phyloP scores from a whole-genome alignment of 169 alveolate genomes.

The Eimeria nieschulzi region DNA sequence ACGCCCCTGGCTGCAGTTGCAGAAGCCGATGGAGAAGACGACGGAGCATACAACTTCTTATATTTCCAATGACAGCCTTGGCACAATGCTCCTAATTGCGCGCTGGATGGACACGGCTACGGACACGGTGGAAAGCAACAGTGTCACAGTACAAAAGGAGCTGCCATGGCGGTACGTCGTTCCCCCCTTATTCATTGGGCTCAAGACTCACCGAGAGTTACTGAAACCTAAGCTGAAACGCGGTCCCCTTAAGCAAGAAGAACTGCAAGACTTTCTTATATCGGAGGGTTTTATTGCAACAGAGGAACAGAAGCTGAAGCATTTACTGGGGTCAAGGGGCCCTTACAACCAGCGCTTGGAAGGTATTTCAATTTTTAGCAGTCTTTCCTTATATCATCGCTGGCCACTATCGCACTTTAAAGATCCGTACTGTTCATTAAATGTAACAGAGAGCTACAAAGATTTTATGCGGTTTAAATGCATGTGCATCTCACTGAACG shows the following conservation, averaged over 20 bases:
- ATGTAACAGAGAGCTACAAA: too few species aligned
- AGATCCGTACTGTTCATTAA: too few species aligned
- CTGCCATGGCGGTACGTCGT: constrained; percentile 40
- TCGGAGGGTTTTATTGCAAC: constrained; percentile 38
- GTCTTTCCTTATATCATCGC: too few species aligned
- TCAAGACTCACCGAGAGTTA: constrained; percentile 24
- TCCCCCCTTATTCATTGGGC: constrained; percentile 46
- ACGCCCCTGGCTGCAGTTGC: constrained; percentile 9
- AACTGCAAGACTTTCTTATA: constrained; percentile 9
- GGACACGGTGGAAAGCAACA: constrained; percentile 49
- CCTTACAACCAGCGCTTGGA: not conserved
- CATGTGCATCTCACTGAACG: too few species aligned
- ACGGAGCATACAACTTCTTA: constrained; percentile 36
- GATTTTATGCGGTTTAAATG: too few species aligned
- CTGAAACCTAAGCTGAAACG: not conserved
- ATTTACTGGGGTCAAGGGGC: constrained; percentile 8
- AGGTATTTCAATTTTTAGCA: not conserved
- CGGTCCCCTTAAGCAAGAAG: not conserved
- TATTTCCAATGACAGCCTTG: constrained; percentile 43
- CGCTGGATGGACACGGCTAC: constrained; percentile 56
- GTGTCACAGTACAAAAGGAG: constrained; percentile 1
- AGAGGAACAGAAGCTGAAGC: constrained; percentile 33
- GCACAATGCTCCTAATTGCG: constrained; percentile 33
- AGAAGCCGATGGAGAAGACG: constrained; percentile 34
- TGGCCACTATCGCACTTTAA: too few species aligned